These are phyloP conservation scores for Stagonosporopsis cucurbitacearum DNA, from an alignment of 2,329 filamentous ascomycete species.

Conservation along the genomic window DNA sequence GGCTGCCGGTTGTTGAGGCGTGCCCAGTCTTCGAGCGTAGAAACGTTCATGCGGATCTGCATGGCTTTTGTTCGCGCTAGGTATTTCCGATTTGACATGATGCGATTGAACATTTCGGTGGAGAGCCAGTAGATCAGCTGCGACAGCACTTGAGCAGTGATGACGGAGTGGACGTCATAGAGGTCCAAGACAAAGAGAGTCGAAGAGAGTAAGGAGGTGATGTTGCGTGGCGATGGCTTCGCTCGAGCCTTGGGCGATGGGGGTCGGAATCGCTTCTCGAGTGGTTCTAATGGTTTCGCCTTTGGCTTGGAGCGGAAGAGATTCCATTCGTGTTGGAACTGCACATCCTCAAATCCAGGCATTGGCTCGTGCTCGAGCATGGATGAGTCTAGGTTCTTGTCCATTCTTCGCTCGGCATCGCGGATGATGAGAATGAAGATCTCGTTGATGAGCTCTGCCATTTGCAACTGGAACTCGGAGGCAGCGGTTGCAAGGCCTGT, in stretches of 20 bases:
- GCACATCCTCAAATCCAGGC: slow-evolving; percentile 93
- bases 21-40: slow-evolving; percentile 94
- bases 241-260: slow-evolving; percentile 92
- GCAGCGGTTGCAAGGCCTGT: slow-evolving; percentile 80
- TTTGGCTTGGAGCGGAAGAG: slow-evolving; percentile 91
- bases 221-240: slow-evolving; percentile 90
- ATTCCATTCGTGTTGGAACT: slow-evolving; percentile 99
- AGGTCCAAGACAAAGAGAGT: slow-evolving; percentile 96
- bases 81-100: slow-evolving; percentile 96
- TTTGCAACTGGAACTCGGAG: slow-evolving; percentile 86
- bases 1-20: slow-evolving; percentile 90
- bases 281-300: slow-evolving; percentile 81
- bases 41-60: slow-evolving; percentile 99
- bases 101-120: slow-evolving; percentile 94
- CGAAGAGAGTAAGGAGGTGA: slow-evolving; percentile 92
- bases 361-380: slow-evolving; percentile 99
- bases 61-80: slow-evolving; percentile 96
- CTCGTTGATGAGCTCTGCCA: slow-evolving; percentile 94
- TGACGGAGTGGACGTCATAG: slow-evolving; percentile 99
- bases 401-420: slow-evolving; percentile 92
- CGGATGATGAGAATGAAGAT: slow-evolving; percentile 98
- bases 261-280: slow-evolving; percentile 88
- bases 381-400: slow-evolving; percentile 90
- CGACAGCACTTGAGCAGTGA: slow-evolving; percentile 87
- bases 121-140: slow-evolving; percentile 97